Conservation (phyloP, 2,329 filamentous ascomycete genomes). For the Phialophora verrucosa region DNA sequence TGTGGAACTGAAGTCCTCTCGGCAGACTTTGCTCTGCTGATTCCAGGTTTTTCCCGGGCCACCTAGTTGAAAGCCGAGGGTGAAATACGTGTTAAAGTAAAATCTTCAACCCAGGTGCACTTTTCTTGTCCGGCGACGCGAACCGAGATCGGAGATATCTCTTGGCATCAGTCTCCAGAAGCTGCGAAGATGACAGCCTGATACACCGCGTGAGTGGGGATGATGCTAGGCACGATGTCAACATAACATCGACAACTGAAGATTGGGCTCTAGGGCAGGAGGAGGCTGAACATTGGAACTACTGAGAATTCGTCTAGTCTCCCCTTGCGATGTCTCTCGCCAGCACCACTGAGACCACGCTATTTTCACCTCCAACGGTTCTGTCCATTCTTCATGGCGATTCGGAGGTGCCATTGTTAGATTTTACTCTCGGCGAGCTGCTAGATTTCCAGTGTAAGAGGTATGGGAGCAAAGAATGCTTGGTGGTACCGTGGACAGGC, state of each 20-base stretch:
- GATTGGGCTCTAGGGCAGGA: background rate
- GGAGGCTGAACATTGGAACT: background rate
- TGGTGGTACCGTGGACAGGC: constrained; percentile 77
- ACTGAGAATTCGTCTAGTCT: too few species aligned
- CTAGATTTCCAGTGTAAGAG: constrained; percentile 72
- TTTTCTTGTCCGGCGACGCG: background rate
- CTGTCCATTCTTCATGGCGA: constrained; percentile 70
- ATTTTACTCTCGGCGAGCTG: constrained; percentile 74
- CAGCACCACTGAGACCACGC: background rate
- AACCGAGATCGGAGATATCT: background rate
- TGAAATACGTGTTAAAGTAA: background rate
- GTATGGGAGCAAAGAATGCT: constrained; percentile 69
- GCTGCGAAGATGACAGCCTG: background rate
- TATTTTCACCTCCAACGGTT: constrained; percentile 16
- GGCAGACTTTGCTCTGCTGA: background rate
- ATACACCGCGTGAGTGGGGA: background rate
- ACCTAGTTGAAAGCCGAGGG: background rate
- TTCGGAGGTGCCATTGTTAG: constrained; percentile 70
- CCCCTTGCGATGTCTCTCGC: constrained; percentile 11
- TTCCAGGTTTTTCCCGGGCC: background rate
- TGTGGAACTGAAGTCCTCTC: background rate
- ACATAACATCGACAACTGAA: background rate
- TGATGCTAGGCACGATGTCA: background rate
- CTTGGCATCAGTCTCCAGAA: background rate
- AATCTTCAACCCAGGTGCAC: background rate